Base-by-base conservation (phyloP, 192 early-diverging fungal genomes). In the Coemansia erecta region DNA sequence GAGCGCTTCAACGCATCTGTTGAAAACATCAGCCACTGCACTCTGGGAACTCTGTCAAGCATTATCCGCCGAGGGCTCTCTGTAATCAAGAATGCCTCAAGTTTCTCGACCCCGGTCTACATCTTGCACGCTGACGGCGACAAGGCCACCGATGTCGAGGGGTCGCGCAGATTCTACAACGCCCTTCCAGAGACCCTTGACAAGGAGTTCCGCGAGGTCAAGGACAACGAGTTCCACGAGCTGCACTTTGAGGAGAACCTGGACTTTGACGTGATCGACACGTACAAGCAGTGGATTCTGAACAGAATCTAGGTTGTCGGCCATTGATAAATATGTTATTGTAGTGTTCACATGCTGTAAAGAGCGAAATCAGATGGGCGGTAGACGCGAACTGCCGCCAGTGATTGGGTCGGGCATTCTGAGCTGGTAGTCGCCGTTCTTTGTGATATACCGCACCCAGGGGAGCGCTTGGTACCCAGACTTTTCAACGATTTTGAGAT, bases 391-490 rank as follows among this genome's bases (percentile, higher is more conserved):
- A 53, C 88, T 91, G 22, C 74, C 80, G 8, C 85, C 82, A 57
- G 90, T 91, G 60, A 93, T 81, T 26, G 87, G 84, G 35, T 94
- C 93, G 11, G 93, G 93, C 85, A 94, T 87, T 58, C 94, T 85
- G 79, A 95, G 76, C 81, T 95, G 92, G 77, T 97, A 97, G 70
- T 97, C 94, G 69, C 91, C 91, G 61, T 93, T 92, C 60, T 91
- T 89, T 11, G 91, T 93, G 55, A 93, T 92, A 58, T 93, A 93
- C 44, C 91, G 82, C 28, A 93, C 92, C 92, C 92, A 94, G 43
- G 92, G 92, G 39, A 92, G 72, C 8, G 91, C 92, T 64, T 90
- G 87, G 66, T 94, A 94, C 60, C 92, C 92, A 18, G 86, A 88
- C 64, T 91, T 91, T 67, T 94, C 92, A 49, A 92, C 90, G 66